These are phyloP conservation scores for Cinnamomum chago DNA, from an alignment of 164 flowering plant species.

Conservation along the genomic window DNA sequence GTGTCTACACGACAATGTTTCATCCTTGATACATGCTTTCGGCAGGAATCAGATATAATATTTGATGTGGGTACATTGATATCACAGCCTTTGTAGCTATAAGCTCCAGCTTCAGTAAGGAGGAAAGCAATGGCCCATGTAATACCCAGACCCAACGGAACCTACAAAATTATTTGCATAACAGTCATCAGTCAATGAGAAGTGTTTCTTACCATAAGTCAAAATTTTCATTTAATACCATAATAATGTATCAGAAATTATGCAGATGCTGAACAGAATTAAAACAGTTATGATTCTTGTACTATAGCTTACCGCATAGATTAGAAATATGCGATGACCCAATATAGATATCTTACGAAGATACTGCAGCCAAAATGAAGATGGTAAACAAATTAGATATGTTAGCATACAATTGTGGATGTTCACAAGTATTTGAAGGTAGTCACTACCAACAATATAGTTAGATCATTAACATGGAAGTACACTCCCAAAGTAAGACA, in stretches of 20 bases:
- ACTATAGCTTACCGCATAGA: slow-evolving; percentile 76
- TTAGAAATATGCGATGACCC: slow-evolving; percentile 88
- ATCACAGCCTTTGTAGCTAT: slow-evolving; percentile 87
- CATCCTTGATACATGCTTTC: slow-evolving; percentile 79
- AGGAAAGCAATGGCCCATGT: slow-evolving; percentile 92
- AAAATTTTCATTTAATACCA: background rate
- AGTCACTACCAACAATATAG: slow-evolving; percentile 1
- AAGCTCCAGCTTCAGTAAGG: slow-evolving; percentile 87
- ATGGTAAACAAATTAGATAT: slow-evolving; percentile 10
- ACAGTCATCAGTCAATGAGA: background rate
- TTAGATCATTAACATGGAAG: background rate
- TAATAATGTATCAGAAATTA: background rate
- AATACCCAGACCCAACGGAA: slow-evolving; percentile 88
- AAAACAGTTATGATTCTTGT: background rate
- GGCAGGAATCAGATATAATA: slow-evolving; percentile 73
- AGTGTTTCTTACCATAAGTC: background rate
- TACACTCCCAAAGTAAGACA: background rate
- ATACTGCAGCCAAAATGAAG: slow-evolving; percentile 56
- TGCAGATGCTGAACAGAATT: background rate
- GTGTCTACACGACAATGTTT: slow-evolving; percentile 87
- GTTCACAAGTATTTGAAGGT: background rate
- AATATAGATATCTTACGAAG: slow-evolving; percentile 87
- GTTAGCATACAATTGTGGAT: background rate
- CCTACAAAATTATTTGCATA: slow-evolving; percentile 39
- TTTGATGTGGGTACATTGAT: slow-evolving; percentile 76